These are phyloP conservation scores for Xylariaceae sp. DNA, from an alignment of 2,329 filamentous ascomycete genomes.

Conservation along the genomic window DNA sequence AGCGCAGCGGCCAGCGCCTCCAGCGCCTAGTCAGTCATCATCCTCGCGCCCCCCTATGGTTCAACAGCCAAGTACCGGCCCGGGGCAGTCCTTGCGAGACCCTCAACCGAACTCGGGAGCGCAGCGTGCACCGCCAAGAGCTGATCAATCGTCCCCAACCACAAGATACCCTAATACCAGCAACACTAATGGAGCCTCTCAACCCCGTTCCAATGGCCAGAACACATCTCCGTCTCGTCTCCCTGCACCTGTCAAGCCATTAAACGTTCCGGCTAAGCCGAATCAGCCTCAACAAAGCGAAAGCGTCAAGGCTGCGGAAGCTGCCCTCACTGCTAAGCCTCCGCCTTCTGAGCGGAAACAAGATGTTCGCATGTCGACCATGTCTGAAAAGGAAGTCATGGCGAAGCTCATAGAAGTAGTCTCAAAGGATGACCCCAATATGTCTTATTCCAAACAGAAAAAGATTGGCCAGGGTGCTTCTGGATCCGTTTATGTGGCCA, in stretches of 20 bases:
- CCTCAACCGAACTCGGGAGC: slow-evolving; percentile 36
- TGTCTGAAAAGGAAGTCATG: slow-evolving; percentile 98
- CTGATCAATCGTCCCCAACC: slow-evolving; percentile 48
- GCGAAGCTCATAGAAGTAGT: slow-evolving; percentile 90
- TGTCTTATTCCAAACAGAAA: slow-evolving; percentile 98
- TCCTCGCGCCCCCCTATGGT: slow-evolving; percentile 46
- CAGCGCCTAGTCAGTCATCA: slow-evolving; percentile 51
- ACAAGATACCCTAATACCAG: slow-evolving; percentile 60
- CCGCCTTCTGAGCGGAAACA: slow-evolving; percentile 69
- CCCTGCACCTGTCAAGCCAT: slow-evolving; percentile 69
- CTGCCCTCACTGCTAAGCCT: slow-evolving; percentile 82
- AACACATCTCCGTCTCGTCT: slow-evolving; percentile 47
- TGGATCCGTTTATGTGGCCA: slow-evolving; percentile 95
- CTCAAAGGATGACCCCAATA: slow-evolving; percentile 88
- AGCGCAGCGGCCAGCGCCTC: slow-evolving; percentile 81
- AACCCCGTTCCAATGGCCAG: slow-evolving; percentile 47
- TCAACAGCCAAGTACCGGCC: slow-evolving; percentile 50
- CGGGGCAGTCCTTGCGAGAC: slow-evolving; percentile 40
- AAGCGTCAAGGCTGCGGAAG: slow-evolving; percentile 83
- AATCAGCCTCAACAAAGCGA: slow-evolving; percentile 53
- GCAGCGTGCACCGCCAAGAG: slow-evolving; percentile 43
- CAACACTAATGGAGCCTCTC: slow-evolving; percentile 49
- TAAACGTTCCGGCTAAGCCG: slow-evolving; percentile 73
- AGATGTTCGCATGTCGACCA: slow-evolving; percentile 96
- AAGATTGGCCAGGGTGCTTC: slow-evolving; percentile 99